These are phyloP conservation scores for Camelina neglecta DNA, from an alignment of 345 rosid genomes.

Conservation along the genomic window DNA sequence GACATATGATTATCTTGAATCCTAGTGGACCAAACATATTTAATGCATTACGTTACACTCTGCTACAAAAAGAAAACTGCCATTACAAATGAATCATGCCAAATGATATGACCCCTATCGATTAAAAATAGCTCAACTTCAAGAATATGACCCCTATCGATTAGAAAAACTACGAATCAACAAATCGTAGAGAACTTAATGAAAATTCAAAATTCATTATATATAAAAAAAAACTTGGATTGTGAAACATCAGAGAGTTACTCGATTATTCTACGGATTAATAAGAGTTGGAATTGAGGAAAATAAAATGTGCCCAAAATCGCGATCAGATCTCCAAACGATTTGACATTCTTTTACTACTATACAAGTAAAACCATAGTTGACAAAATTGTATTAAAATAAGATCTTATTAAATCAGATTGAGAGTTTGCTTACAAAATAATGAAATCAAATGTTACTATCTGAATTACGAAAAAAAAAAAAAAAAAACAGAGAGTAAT, in stretches of 20 bases:
- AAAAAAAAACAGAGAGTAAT: background rate
- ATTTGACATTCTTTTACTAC: conserved; percentile 8
- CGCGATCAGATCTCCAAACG: conserved; percentile 12
- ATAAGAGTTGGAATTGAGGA: background rate
- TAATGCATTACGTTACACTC: conserved; percentile 11
- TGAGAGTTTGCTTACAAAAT: conserved; percentile 38
- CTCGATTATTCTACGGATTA: background rate
- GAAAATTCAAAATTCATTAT: no score
- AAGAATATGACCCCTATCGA: background rate
- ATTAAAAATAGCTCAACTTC: background rate
- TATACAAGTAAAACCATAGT: background rate
- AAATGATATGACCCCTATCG: background rate
- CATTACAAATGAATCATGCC: conserved; percentile 32
- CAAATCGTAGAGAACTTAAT: no score
- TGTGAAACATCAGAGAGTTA: background rate
- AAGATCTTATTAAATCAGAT: conserved; percentile 26
- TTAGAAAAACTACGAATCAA: background rate
- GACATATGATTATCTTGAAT: background rate
- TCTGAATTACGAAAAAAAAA: conserved; percentile 10
- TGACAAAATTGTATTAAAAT: background rate
- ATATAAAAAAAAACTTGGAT: background rate
- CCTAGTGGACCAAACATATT: conserved; percentile 33
- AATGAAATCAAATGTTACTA: conserved; percentile 40
- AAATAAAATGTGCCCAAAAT: background rate
- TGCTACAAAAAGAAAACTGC: background rate